Evolutionary conservation across 2,329 filamentous ascomycete species (phyloP).

Genomic region (Dothistroma pini): DNA sequence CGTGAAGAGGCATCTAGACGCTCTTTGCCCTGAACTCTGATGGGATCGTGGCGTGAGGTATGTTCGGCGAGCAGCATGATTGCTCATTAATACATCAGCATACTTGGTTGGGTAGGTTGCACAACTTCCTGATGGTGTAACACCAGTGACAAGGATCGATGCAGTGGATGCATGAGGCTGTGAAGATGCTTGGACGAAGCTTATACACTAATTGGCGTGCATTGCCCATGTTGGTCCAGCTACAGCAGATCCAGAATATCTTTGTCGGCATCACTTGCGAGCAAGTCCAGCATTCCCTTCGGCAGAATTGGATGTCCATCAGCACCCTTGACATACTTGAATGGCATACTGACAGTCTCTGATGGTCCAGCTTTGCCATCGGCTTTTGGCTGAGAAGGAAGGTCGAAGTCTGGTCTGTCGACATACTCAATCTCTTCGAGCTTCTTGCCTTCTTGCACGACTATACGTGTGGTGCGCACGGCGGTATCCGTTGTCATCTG

Average conservation of each 20-base stretch:
- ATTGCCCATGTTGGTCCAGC: not conserved
- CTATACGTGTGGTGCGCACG: constrained; percentile 85
- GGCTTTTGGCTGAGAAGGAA: constrained; percentile 57
- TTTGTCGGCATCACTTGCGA: constrained; percentile 91
- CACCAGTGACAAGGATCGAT: not conserved
- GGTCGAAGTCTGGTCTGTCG: constrained; percentile 83
- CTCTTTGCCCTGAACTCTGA: not conserved
- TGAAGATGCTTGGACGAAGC: not conserved
- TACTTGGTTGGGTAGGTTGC: not conserved
- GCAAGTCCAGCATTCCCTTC: constrained; percentile 91
- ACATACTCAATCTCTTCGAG: constrained; percentile 76
- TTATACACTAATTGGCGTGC: not conserved
- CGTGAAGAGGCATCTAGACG: not conserved
- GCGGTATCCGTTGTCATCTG: constrained; percentile 99
- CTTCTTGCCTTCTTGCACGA: constrained; percentile 74
- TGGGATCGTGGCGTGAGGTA: not conserved
- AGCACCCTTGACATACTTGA: constrained; percentile 82
- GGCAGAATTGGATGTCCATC: constrained; percentile 83
- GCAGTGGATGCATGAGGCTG: not conserved
- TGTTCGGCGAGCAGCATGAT: not conserved
- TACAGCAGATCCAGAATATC: constrained; percentile 80
- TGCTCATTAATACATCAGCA: not conserved
- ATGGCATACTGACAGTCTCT: constrained; percentile 96
- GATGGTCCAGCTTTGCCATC: constrained; percentile 44
- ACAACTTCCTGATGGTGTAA: not conserved